Percentiles rank a stretch among this genome's conserved stretches.
Evolutionary conservation across 805 yeast species (phyloP).

Genomic region (Cyberlindnera misumaiensis): DNA sequence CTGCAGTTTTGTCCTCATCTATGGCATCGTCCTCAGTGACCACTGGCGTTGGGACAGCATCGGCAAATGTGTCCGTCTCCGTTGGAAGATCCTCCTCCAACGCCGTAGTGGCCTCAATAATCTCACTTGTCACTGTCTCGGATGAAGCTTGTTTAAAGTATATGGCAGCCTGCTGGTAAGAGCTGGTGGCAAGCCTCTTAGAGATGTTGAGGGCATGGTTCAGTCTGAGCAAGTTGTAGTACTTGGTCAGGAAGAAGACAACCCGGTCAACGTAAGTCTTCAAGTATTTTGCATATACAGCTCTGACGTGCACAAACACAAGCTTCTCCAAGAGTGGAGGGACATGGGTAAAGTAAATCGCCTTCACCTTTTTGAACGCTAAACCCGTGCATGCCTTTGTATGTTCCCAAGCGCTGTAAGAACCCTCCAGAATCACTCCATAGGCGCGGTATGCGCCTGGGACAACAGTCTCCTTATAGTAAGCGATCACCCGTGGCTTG

Average conservation of each 20-base stretch:
- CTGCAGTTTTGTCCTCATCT: conserved; percentile 4
- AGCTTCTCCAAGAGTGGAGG: conserved; percentile 4
- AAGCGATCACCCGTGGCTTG: conserved; percentile 6
- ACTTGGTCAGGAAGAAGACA: conserved; percentile 4
- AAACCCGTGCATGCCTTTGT: conserved; percentile 1
- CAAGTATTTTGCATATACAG: conserved; percentile 5
- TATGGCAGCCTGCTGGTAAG: conserved; percentile 13
- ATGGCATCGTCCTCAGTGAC: conserved; percentile 7
- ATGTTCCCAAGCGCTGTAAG: neutral
- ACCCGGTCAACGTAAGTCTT: conserved; percentile 6
- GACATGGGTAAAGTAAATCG: conserved; percentile 5
- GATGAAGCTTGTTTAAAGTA: conserved; percentile 8
- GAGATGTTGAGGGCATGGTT: conserved; percentile 15
- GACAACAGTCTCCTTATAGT: conserved; percentile 3
- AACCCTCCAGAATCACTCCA: neutral
- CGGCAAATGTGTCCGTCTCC: conserved; percentile 2
- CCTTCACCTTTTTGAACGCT: neutral
- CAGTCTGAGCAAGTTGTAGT: conserved; percentile 14
- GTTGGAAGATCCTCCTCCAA: conserved; percentile 8
- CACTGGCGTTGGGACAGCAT: conserved; percentile 7
- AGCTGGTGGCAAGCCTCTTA: conserved; percentile 8
- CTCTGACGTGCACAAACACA: conserved; percentile 1
- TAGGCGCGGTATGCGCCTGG: conserved; percentile 1
- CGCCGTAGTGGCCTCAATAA: conserved; percentile 6
- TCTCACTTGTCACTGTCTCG: neutral